Evolutionary conservation across 2,329 filamentous ascomycete genomes (phyloP).

Genomic region (Colletotrichum spinosum): DNA sequence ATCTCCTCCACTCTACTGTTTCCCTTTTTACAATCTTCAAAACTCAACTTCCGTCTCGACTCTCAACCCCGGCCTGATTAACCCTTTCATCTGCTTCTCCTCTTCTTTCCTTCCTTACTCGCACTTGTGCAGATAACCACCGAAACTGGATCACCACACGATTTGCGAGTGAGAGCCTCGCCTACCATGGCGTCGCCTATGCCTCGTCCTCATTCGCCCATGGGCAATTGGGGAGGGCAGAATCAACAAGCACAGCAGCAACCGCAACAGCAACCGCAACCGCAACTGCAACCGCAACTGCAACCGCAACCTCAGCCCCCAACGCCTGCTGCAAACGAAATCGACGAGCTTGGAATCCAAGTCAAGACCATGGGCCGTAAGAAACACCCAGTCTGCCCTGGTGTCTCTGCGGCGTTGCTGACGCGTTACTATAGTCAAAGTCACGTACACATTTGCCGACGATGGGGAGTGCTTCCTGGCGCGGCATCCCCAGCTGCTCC

Average conservation of each 20-base stretch:
- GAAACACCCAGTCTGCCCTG: constrained; percentile 45
- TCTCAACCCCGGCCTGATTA: not conserved
- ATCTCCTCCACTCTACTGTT: constrained; percentile 29
- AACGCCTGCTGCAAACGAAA: constrained; percentile 41
- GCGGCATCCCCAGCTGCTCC: constrained; percentile 81
- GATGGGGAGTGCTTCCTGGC: constrained; percentile 90
- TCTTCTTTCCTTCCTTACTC: not conserved
- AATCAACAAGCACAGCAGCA: constrained; percentile 40
- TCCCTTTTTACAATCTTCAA: constrained; percentile 22
- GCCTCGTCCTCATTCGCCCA: constrained; percentile 47
- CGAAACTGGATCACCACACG: constrained; percentile 22
- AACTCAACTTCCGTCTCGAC: constrained; percentile 27
- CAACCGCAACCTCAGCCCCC: constrained; percentile 1
- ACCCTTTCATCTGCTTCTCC: not conserved
- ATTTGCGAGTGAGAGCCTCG: constrained; percentile 30
- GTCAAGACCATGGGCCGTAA: constrained; percentile 76
- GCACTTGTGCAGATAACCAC: no score
- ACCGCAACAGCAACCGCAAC: no score
- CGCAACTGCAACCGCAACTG: no score
- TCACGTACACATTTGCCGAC: constrained; percentile 95
- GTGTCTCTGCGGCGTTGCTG: constrained; percentile 17
- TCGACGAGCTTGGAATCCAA: constrained; percentile 64
- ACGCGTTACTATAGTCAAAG: constrained; percentile 76
- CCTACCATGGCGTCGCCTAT: constrained; percentile 54
- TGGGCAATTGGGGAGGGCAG: constrained; percentile 46